Conservation (phyloP, 2,329 filamentous ascomycete species). For the Nannizziopsis arthrosporioides region DNA sequence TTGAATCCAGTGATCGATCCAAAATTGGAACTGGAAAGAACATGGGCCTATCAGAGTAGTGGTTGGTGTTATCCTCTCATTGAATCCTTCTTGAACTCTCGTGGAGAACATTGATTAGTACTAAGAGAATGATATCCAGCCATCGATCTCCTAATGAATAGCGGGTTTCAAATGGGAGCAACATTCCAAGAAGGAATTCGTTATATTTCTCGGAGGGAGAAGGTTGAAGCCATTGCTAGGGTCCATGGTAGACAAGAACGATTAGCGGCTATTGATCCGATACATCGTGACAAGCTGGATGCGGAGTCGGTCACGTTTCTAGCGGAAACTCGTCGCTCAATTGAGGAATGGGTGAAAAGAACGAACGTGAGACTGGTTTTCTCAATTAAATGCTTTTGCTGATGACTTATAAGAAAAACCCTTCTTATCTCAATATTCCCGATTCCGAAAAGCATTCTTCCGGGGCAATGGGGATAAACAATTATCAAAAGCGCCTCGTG, state of each 20-base stretch:
- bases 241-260: constrained; percentile 33
- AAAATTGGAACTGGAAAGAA: constrained; percentile 48
- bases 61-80: constrained; percentile 24
- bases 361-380: constrained; percentile 16
- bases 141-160: constrained; percentile 48
- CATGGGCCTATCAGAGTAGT: constrained; percentile 47
- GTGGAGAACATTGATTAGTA: not conserved
- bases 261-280: constrained; percentile 26
- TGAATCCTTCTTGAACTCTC: not conserved
- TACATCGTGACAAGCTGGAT: constrained; percentile 44
- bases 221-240: constrained; percentile 36
- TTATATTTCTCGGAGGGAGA: constrained; percentile 52
- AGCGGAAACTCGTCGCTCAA: constrained; percentile 33
- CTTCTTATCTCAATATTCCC: constrained; percentile 38
- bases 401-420: constrained; percentile 14
- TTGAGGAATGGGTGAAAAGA: constrained; percentile 36
- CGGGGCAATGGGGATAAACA: constrained; percentile 33
- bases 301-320: constrained; percentile 43
- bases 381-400: not conserved
- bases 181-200: constrained; percentile 47
- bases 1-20: constrained; percentile 45
- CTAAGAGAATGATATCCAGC: constrained; percentile 29
- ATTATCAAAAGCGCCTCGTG: constrained; percentile 53
- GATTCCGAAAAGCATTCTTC: constrained; percentile 19
- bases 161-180: constrained; percentile 47